These are phyloP conservation scores for Suhomyces panamericanus DNA, from an alignment of 1,139 yeast genomes.

Conservation along the genomic window DNA sequence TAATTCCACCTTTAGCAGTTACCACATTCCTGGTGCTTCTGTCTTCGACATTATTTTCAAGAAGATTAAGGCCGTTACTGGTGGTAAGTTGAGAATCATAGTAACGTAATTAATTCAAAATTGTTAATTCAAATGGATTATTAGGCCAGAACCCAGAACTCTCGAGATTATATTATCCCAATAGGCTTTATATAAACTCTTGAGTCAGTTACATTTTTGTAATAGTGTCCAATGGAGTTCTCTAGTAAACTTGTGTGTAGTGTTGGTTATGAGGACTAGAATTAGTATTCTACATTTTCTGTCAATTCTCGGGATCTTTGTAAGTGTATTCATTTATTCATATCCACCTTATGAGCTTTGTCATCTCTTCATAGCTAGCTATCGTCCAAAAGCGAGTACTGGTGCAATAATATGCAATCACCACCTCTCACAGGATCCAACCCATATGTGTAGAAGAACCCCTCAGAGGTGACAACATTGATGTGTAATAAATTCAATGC, in stretches of 20 bases:
- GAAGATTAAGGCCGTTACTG: slow-evolving; percentile 91
- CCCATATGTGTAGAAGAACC: slow-evolving; percentile 80
- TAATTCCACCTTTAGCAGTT: slow-evolving; percentile 59
- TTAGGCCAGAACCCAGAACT: too few species aligned
- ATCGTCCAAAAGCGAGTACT: slow-evolving; percentile 51
- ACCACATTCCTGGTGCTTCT: slow-evolving; percentile 72
- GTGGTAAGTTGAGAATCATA: slow-evolving; percentile 79
- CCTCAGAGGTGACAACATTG: slow-evolving; percentile 84
- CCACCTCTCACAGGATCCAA: slow-evolving; percentile 91
- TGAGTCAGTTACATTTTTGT: too few species aligned
- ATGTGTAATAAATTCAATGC: slow-evolving; percentile 59
- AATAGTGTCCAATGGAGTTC: too few species aligned
- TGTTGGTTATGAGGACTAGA: too few species aligned
- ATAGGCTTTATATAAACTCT: too few species aligned
- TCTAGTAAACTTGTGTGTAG: too few species aligned
- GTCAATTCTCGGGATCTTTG: too few species aligned
- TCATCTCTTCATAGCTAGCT: background rate
- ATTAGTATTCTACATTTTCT: too few species aligned
- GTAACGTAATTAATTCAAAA: too few species aligned
- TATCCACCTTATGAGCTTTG: background rate
- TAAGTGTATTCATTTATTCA: too few species aligned
- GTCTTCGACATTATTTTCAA: slow-evolving; percentile 70
- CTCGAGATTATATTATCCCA: too few species aligned
- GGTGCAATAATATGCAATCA: slow-evolving; percentile 79
- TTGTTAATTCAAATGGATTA: too few species aligned